phyloP scores from a whole-genome alignment of 2,329 filamentous ascomycete genomes.

The Fusarium sp. region DNA sequence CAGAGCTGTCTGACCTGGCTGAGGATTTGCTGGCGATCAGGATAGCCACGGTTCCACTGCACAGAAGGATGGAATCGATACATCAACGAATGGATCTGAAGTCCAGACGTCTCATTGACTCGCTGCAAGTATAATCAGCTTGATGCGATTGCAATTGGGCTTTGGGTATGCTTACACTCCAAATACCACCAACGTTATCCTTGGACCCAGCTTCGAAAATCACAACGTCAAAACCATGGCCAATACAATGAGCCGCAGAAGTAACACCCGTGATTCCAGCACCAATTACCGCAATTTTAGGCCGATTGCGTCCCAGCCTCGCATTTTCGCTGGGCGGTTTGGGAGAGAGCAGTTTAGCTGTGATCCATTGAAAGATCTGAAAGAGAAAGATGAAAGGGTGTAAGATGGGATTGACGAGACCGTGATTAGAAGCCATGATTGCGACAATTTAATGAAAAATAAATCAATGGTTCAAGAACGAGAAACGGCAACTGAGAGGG shows the following conservation, averaged over 20 bases:
- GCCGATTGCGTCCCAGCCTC: slow-evolving; percentile 63
- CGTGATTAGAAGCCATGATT: slow-evolving; percentile 51
- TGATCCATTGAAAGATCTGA: slow-evolving; percentile 72
- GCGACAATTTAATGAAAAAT: not conserved
- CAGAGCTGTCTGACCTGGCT: slow-evolving; percentile 78
- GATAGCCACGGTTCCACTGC: slow-evolving; percentile 80
- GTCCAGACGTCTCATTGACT: slow-evolving; percentile 84
- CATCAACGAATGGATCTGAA: slow-evolving; percentile 89
- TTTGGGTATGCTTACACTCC: slow-evolving; percentile 69
- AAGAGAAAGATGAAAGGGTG: slow-evolving; percentile 72
- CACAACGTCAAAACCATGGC: slow-evolving; percentile 84
- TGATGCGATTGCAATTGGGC: not conserved
- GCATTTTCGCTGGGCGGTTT: slow-evolving; percentile 71
- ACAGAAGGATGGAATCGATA: slow-evolving; percentile 89
- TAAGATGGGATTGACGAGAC: slow-evolving; percentile 57
- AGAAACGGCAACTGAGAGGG: not conserved
- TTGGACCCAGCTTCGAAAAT: slow-evolving; percentile 80
- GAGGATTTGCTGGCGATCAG: slow-evolving; percentile 80
- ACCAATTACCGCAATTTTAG: slow-evolving; percentile 77
- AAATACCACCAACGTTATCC: slow-evolving; percentile 80
- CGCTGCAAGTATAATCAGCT: slow-evolving; percentile 57
- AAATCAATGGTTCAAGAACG: not conserved
- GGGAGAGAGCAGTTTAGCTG: slow-evolving; percentile 75
- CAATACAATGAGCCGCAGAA: slow-evolving; percentile 83
- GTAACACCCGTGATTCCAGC: slow-evolving; percentile 81